Evolutionary conservation across 352 stramenopile genomes (phyloP), one percentile per base, ranked within the genome.

Genomic region (Pythium aristosporum): DNA sequence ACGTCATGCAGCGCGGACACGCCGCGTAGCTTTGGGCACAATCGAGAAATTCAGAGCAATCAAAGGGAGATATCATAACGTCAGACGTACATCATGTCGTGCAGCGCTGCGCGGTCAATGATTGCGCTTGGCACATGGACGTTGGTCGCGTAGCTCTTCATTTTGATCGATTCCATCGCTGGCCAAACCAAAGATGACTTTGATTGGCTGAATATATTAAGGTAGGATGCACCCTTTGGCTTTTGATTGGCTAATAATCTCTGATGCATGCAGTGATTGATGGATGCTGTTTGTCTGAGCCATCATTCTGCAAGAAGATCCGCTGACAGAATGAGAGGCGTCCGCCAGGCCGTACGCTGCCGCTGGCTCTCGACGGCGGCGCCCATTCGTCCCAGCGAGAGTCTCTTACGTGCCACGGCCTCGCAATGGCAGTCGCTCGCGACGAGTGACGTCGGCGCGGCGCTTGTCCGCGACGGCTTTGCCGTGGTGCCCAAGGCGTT

Each of bases 401-500:
- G 15, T 12, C 44, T 68, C 15, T 46, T 68, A 0, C 7, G 57
- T n/a, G 64, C 21, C 3, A 49, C 55, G 3, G 34, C 51, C 13
- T 20, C 25, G 2, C 41, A 58, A 5, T 89, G 76, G 73, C 50
- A 75, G 16, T 64, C 46, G 2, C 72, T 61, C 0, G 52, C 81
- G 58, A 80, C 75, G 15, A 64, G 68, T 2, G 55, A 70, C 39
- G 44, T 80, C 21, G 57, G 47, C 3, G 57, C 46, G 0, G 30
- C 58, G 25, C 67, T 92, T 37, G 61, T 90, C 21, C 47, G 51
- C 36, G 67, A 87, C 62, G 84, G 84, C 39, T 92, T 75, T 57
- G 76, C 57, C 41, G 75, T 92, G 23, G 47, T 92, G 7, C 73
- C 30, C 8, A 39, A 75, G 42, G 84, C 77, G 11, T 85, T 92